Base-by-base conservation (phyloP, 2,329 filamentous ascomycete species). In the Aspergillus sp. region DNA sequence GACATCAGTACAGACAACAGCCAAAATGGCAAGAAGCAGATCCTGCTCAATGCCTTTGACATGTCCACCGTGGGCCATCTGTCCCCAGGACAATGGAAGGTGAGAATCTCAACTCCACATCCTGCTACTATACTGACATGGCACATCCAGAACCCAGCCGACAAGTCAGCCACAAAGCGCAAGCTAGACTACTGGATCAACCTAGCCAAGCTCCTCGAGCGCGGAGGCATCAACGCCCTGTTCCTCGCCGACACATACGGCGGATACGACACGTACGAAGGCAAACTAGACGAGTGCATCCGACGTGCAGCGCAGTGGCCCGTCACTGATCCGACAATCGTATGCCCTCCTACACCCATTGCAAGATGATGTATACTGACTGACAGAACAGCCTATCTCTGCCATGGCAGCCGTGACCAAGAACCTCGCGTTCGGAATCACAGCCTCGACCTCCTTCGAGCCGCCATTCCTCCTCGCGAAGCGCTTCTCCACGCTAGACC, bases 371-470 rank as follows among this genome's bases (percentile, higher is more conserved):
- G 32, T 13, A 13, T 36, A 36, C 55, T 53, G 21, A 58, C 36
- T 13, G 15, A 55, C 39, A 8, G 1, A 3, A 3, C 57, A 86
- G 83, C 84, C 85, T 2, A 86, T 88, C 57, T 82, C 81, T 2
- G 86, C 86, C 32, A 89, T 89, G 86, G 86, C 86, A 3, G 85
- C 86, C 0, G 86, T 87, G 30, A 88, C 86, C 0, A 88, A 86
- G 73, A 86, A 86, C 54, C 75, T 89, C 2, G 78, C 81, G 0
- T 88, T 88, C 64, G 86, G 81, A 1, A 86, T 89, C 61, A 88
- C 86, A 0, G 83, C 84, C 0, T 86, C 84, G 0, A 88, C 86
- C 2, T 84, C 84, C 0, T 89, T 87, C 59, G 85, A 88, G 62
- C 83, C 84, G 0, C 86, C 86, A 0, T 88, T 86, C 60, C 71